These are phyloP conservation scores for Stagonosporopsis vannaccii DNA, from an alignment of 2,329 filamentous ascomycete genomes.

Conservation along the genomic window DNA sequence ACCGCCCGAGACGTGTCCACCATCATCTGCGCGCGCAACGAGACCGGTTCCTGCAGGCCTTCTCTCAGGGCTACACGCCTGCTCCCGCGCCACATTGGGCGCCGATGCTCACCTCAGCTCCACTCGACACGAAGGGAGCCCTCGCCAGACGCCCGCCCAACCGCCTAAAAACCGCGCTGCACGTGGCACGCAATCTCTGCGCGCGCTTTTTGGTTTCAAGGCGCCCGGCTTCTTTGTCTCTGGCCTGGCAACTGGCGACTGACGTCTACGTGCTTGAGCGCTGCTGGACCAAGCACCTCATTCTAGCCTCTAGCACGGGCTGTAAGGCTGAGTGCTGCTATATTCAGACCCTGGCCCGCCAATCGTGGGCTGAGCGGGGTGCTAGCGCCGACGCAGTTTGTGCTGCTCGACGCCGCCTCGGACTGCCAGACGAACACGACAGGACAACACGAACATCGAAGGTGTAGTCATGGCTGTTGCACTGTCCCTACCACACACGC, in stretches of 20 bases:
- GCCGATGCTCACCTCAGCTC: constrained; percentile 14
- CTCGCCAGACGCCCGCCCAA: not conserved
- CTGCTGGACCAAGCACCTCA: no score
- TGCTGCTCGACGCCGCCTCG: no score
- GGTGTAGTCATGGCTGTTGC: no score
- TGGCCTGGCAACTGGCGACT: not conserved
- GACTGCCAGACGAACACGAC: no score
- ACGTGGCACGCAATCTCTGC: constrained; percentile 1
- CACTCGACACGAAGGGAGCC: constrained; percentile 15
- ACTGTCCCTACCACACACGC: no score
- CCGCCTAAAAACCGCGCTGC: constrained; percentile 3
- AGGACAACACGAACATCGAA: no score
- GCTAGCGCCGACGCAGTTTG: no score
- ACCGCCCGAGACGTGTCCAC: no score
- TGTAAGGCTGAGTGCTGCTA: constrained; percentile 13
- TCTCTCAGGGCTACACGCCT: not conserved
- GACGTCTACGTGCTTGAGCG: not conserved
- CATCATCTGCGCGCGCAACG: no score
- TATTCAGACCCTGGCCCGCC: not conserved
- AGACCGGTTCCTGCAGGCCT: no score
- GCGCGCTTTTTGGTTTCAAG: not conserved
- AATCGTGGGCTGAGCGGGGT: not conserved
- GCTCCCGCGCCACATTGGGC: constrained; percentile 4
- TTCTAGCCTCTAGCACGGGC: no score
- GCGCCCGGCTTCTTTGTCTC: constrained; percentile 1